Base-by-base conservation (phyloP, 495 filamentous ascomycete species). In the Clohesyomyces aquaticus region DNA sequence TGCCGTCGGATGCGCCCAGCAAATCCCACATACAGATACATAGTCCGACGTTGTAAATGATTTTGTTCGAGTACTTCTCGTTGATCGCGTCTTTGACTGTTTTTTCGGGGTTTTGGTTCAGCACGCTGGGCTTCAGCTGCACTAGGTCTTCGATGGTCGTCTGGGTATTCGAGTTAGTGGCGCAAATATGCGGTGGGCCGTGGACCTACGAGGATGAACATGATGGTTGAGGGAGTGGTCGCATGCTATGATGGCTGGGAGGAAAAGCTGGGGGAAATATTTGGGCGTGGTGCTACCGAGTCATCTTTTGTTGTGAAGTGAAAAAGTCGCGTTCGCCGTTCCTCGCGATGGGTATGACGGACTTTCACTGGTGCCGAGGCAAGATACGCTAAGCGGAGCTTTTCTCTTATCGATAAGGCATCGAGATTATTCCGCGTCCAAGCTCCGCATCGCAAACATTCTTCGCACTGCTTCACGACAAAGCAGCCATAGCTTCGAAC, bases 11-110 rank as follows among this genome's bases (percentile, higher is more conserved):
- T 4, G 89, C 87, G 68, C 86, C 86, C 12, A 93, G 74, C 1
- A 98, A 78, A 68, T 96, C 93, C 76, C 89, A 97, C 60, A 98
- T 81, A 69, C 88, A 91, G 60, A 98, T 89, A 71, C 91, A 96
- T 2, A 98, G 85, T 10, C 94, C 94, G 35, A 96, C 83, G 68
- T 95, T 92, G 70, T 85, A 84, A 50, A 89, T 83, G n/a, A 91
- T 89, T 75, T 91, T 93, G 79, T 98, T 95, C 54, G 93, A 86
- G 75, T 96, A 98, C 77, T 98, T 98, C 58, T 85, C 82, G 69
- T 98, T 96, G 77, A 98, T 92, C 65, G 89, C 91, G 74, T 98
- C 92, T 75, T 96, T 90, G 61, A 98, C 87, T 1, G 90, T 90
- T 32, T 88, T 82, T 4, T 80, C 78, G 68, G 89, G 92, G 49